Evolutionary conservation across 1,139 yeast genomes (phyloP).

Genomic region (Suhomyces bolitotheri): DNA sequence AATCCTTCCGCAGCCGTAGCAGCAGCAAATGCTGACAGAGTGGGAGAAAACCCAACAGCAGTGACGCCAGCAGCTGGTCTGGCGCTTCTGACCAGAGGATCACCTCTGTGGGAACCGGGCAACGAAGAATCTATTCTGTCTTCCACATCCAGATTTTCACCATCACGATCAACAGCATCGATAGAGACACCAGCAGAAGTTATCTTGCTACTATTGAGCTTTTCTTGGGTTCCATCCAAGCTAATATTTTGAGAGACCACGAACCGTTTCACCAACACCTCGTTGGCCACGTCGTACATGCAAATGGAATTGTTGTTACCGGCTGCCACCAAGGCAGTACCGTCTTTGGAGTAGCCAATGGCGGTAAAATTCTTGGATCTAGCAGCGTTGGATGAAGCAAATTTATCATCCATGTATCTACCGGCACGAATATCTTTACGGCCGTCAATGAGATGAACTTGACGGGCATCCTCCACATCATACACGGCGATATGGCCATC

Average conservation of each 20-base stretch:
- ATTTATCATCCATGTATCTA: constrained; percentile 77
- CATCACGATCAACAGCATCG: constrained; percentile 79
- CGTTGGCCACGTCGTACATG: constrained; percentile 84
- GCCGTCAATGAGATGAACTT: constrained; percentile 82
- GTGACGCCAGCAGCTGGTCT: constrained; percentile 80
- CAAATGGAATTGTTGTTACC: constrained; percentile 93
- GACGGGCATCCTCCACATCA: constrained; percentile 81
- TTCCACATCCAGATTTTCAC: constrained; percentile 83
- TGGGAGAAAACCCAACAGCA: constrained; percentile 80
- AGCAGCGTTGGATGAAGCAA: constrained; percentile 75
- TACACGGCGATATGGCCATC: constrained; percentile 86
- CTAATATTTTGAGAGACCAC: constrained; percentile 87
- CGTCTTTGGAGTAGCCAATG: constrained; percentile 86
- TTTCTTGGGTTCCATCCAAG: constrained; percentile 82
- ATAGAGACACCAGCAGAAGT: constrained; percentile 83
- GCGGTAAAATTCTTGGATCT: constrained; percentile 84
- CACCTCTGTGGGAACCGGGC: constrained; percentile 92
- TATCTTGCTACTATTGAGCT: constrained; percentile 75
- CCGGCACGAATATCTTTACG: constrained; percentile 87
- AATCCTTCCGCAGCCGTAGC: constrained; percentile 97
- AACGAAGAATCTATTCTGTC: constrained; percentile 73
- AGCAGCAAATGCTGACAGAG: constrained; percentile 89
- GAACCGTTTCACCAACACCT: constrained; percentile 79
- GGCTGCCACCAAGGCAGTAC: constrained; percentile 82
- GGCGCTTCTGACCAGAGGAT: constrained; percentile 72